A percentile compares a stretch with the other conserved stretches of the same genome.
phyloP scores from a whole-genome alignment of 129 eudicot genomes.

The Escallonia rubra region DNA sequence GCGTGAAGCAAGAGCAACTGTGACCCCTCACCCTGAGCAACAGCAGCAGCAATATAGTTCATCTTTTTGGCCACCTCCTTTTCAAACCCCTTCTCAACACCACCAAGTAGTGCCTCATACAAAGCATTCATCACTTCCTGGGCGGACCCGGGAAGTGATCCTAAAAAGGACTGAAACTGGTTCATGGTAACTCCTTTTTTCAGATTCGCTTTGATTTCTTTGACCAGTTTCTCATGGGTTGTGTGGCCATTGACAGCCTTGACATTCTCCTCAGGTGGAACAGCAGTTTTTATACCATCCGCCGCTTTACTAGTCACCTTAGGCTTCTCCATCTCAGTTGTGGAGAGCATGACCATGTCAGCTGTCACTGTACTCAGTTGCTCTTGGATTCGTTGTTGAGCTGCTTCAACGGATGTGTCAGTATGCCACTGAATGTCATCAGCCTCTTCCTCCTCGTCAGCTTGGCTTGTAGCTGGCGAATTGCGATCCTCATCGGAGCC shows the following conservation, averaged over 20 bases:
- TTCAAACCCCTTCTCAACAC: constrained; percentile 57
- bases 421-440: constrained; percentile 72
- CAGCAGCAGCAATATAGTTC: constrained; percentile 44
- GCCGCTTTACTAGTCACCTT: constrained; percentile 16
- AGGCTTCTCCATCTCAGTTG: constrained; percentile 42
- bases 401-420: constrained; percentile 73
- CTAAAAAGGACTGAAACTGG: constrained; percentile 31
- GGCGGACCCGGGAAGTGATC: constrained; percentile 28
- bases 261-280: constrained; percentile 11
- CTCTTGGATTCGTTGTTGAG: constrained; percentile 56
- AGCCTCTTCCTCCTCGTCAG: constrained; percentile 41
- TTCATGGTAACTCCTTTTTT: constrained; percentile 39
- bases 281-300: constrained; percentile 1
- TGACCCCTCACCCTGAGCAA: constrained; percentile 44
- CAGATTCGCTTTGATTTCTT: constrained; percentile 31
- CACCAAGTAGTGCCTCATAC: constrained; percentile 59
- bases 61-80: constrained; percentile 61
- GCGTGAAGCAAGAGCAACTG: constrained; percentile 49
- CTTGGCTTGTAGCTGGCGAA: constrained; percentile 54
- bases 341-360: constrained; percentile 67
- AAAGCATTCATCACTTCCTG: constrained; percentile 49
- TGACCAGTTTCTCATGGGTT: constrained; percentile 25
- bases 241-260: constrained; percentile 19
- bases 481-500: constrained; percentile 61
- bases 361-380: constrained; percentile 74